A percentile compares a stretch with the other conserved stretches of the same genome.
These are phyloP conservation scores for Colletotrichum sp. DNA, from an alignment of 2,329 filamentous ascomycete species.

Conservation along the genomic window DNA sequence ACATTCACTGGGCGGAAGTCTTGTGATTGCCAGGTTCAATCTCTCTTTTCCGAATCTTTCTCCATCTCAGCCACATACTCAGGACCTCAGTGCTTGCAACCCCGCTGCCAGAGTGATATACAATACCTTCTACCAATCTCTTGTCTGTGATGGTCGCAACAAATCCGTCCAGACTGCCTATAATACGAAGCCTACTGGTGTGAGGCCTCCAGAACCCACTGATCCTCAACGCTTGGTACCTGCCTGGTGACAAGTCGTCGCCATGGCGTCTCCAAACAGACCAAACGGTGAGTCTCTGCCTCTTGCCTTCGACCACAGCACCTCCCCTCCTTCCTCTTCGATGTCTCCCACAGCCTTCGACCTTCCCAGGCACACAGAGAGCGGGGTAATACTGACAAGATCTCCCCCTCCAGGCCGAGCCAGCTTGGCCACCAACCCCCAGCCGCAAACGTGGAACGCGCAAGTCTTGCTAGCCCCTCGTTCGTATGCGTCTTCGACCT, in stretches of 20 bases:
- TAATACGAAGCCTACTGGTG: neutral
- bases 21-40: neutral
- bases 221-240: neutral
- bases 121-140: neutral
- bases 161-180: neutral
- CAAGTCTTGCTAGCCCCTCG: constrained; percentile 21
- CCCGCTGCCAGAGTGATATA: neutral
- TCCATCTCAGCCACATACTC: neutral
- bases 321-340: neutral
- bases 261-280: constrained; percentile 22
- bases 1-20: neutral
- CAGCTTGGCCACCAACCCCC: constrained; percentile 5
- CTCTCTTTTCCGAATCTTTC: neutral
- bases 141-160: constrained; percentile 19
- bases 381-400: constrained; percentile 1
- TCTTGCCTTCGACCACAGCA: neutral
- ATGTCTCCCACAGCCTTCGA: neutral
- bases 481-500: neutral
- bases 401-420: constrained; percentile 7
- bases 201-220: neutral
- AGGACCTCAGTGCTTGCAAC: neutral
- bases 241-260: neutral
- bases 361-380: neutral
- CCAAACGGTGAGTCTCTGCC: constrained; percentile 12
- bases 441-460: constrained; percentile 20